Evolutionary conservation across 2,329 filamentous ascomycete genomes (phyloP).

Genomic region (Coniochaeta sp.): DNA sequence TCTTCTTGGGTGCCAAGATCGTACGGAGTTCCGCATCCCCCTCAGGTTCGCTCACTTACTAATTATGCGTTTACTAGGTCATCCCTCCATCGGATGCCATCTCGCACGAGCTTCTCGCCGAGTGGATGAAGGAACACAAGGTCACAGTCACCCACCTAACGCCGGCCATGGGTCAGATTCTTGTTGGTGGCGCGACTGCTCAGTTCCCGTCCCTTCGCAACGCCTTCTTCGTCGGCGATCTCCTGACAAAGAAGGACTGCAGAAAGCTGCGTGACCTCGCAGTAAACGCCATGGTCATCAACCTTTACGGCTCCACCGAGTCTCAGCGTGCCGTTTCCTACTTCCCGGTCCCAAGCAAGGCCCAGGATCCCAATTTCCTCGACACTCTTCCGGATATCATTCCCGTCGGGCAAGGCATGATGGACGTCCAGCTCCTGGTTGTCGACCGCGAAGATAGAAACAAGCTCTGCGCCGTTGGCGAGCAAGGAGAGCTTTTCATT

Average conservation of each 20-base stretch:
- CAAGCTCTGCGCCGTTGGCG: slow-evolving; percentile 69
- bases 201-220: slow-evolving; percentile 68
- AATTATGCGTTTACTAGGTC: no score
- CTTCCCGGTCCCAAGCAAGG: slow-evolving; percentile 65
- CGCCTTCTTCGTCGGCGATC: slow-evolving; percentile 88
- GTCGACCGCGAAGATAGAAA: slow-evolving; percentile 62
- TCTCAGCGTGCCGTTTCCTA: slow-evolving; percentile 76
- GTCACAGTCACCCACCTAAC: slow-evolving; percentile 84
- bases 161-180: slow-evolving; percentile 24
- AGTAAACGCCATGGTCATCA: slow-evolving; percentile 67
- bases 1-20: slow-evolving; percentile 77
- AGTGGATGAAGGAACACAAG: slow-evolving; percentile 75
- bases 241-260: slow-evolving; percentile 81
- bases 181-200: slow-evolving; percentile 35
- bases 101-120: slow-evolving; percentile 73
- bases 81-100: slow-evolving; percentile 79
- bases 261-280: slow-evolving; percentile 68
- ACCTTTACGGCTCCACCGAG: slow-evolving; percentile 87
- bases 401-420: slow-evolving; percentile 79
- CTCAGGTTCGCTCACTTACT: no score
- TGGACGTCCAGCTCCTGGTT: slow-evolving; percentile 81
- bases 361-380: slow-evolving; percentile 48
- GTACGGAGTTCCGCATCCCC: no score
- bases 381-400: slow-evolving; percentile 57
- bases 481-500: slow-evolving; percentile 79